Base-by-base conservation (phyloP, 805 yeast species). In the Suhomyces faveliae region DNA sequence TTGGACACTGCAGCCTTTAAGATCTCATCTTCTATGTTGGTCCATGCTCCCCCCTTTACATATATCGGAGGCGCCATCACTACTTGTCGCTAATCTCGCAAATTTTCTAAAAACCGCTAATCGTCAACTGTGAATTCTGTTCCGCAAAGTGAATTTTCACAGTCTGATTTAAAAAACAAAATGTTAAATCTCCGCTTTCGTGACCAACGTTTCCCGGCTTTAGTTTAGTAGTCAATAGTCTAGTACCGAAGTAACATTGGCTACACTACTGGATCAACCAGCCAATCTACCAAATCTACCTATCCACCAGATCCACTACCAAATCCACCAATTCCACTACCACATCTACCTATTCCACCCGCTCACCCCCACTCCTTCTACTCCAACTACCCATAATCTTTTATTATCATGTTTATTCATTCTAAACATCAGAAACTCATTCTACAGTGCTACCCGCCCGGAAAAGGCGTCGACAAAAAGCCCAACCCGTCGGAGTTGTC, bases 401-500 rank as follows among this genome's bases (percentile, higher is more conserved):
- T 27, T 5, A 27, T 27, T 11, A 27, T 17, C n/a, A 56, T 80
- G 25, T 80, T 52, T 30, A 42, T 81, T 58, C 74, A 76, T 40
- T 87, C 96, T 2, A 91, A 92, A 63, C 98, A 91, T 66, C 97
- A 91, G 67, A 84, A 88, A 60, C 76, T 91, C 59, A 87, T 94
- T 33, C 78, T 86, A 44, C 96, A 89, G 65, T 94, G 98, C 71
- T 92, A 92, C 64, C 98, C 96, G 5, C 80, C 94, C 1, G 97
- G 97, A 1, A 78, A 89, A 51, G 85, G 83, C 6, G 78, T 79
- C 5, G 98, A 91, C 60, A 91, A 91, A 70, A 85, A 86, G 58
- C 96, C 99, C 12, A 91, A 92, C 64, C 83, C 96, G 2, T 89
- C 96, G 17, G 98, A 94, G 64, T 76, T 95, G 41, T 85, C 95